These are phyloP conservation scores for Tulasnella sp. DNA, from an alignment of 768 basidiomycete species.

Conservation along the genomic window DNA sequence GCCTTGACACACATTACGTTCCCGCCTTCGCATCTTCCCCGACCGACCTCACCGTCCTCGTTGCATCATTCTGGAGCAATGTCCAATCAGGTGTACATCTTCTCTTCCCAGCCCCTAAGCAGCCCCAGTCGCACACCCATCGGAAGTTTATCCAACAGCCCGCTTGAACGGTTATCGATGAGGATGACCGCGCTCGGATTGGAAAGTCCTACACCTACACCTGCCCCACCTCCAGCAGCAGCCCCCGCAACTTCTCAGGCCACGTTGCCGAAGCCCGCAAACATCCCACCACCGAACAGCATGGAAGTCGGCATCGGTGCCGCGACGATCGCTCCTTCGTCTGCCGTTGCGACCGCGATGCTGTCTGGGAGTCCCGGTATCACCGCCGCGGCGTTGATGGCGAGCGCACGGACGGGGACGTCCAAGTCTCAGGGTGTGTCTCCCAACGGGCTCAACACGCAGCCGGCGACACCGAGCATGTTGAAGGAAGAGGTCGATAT, in stretches of 20 bases:
- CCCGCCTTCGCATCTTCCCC: constrained; percentile 4
- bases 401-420: constrained; percentile 1
- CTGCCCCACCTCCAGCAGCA: neutral
- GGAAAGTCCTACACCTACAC: neutral
- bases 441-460: neutral
- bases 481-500: neutral
- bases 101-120: constrained; percentile 29
- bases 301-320: constrained; percentile 2
- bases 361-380: constrained; percentile 5
- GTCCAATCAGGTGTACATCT: constrained; percentile 20
- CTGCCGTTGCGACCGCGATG: neutral
- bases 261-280: neutral
- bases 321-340: constrained; percentile 1
- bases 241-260: neutral
- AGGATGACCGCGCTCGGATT: constrained; percentile 5
- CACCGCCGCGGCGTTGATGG: constrained; percentile 5
- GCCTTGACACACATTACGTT: constrained; percentile 1
- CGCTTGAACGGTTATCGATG: constrained; percentile 8
- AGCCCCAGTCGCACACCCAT: constrained; percentile 21
- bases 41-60: constrained; percentile 6
- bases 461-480: neutral
- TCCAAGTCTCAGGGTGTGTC: neutral
- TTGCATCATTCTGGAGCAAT: neutral
- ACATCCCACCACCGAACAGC: constrained; percentile 2
- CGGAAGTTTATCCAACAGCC: constrained; percentile 10